Conservation (phyloP, 495 filamentous ascomycete species). For the Copromyces sp. region DNA sequence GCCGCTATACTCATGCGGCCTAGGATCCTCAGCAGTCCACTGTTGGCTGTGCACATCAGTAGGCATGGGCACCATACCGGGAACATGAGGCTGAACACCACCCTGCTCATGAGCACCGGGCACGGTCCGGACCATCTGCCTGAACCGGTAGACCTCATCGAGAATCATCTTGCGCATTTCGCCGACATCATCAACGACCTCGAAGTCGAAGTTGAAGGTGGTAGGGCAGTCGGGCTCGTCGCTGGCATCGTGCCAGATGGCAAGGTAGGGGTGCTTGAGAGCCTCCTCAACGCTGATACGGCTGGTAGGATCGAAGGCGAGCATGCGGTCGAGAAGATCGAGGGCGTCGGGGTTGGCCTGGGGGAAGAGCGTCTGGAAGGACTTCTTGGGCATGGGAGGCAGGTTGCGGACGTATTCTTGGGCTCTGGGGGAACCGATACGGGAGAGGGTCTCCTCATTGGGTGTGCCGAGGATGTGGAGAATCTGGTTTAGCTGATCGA, state of each 20-base stretch:
- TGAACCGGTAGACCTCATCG: constrained; percentile 79
- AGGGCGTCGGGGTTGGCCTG: constrained; percentile 94
- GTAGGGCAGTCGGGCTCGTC: constrained; percentile 90
- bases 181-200: constrained; percentile 81
- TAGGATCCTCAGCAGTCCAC: constrained; percentile 76
- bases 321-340: constrained; percentile 89
- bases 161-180: constrained; percentile 98
- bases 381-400: constrained; percentile 87
- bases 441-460: constrained; percentile 85
- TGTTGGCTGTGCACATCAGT: constrained; percentile 47
- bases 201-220: constrained; percentile 97
- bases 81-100: constrained; percentile 19
- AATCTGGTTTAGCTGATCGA: constrained; percentile 98
- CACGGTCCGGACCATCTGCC: constrained; percentile 59
- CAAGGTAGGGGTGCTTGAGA: constrained; percentile 88
- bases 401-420: constrained; percentile 98
- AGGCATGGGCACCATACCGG: constrained; percentile 57
- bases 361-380: constrained; percentile 81
- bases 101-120: constrained; percentile 29
- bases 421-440: constrained; percentile 89
- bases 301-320: constrained; percentile 87
- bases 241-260: constrained; percentile 96
- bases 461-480: constrained; percentile 95
- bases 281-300: constrained; percentile 90
- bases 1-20: constrained; percentile 67